Base-by-base conservation (phyloP, 768 basidiomycete species). In the Symmetrospora coprosmae region DNA sequence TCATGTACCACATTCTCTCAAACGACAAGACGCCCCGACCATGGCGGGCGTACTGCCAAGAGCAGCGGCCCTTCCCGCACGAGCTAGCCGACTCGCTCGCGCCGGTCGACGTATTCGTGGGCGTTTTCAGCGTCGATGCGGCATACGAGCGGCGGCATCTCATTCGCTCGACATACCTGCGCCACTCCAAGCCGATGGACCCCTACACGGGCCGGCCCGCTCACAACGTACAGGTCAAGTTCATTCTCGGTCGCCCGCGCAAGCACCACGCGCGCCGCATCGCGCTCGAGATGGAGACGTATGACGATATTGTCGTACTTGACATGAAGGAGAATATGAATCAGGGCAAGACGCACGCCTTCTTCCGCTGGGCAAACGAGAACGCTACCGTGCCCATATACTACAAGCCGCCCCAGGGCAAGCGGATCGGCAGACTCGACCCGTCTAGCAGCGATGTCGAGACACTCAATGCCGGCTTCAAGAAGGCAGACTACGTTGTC, bases 21-120 rank as follows among this genome's bases (percentile, higher is more conserved):
- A 91, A 90, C 60, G 92, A 97, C 78, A 96, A 94, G 72, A 83
- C 85, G 51, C 85, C 89, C 21, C 75, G 94, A 6, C 90, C 90
- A 45, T 97, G 90, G 90, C 81, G 89, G 66, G 82, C 84, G 21
- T 94, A 92, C 71, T 97, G 92, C 73, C 80, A 70, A n/a, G 78
- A 69, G 37, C 72, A 75, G 21, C 60, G 66, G 13, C 70, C 76
- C 1, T 91, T 91, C 70, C 87, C 87, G 39, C 85, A 86, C 19
- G 69, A 77, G 0, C 71, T 85, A 66, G 77, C 91, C 46, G 85
- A 89, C 63, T 67, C 77, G 2, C 74, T 91, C 16, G 78, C 85
- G 0, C 91, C 91, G 21, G 85, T 83, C 28, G 88, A 89, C 47
- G 72, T 97, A 37, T 83, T 92, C 61, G 73, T 96, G 11, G 91